Evolutionary conservation across 129 eudicot species (phyloP), one percentile per base, ranked within the genome.

Genomic region (Pseudognaphalium luteoalbum): DNA sequence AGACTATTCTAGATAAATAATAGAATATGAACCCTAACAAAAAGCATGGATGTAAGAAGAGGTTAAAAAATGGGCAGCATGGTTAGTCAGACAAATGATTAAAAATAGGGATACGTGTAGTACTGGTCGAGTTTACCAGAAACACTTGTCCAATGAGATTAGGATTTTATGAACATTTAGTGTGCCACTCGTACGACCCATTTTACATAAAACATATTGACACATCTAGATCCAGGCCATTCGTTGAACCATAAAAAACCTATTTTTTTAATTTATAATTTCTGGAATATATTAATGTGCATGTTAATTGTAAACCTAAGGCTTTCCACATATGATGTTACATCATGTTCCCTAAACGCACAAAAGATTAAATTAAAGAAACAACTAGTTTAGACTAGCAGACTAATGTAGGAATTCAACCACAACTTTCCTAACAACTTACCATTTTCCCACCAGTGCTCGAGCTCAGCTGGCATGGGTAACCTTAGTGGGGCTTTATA

Each of bases 391-490:
- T 29, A 29, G 32, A 42, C 50, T 65, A 64, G 50, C 34, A 44
- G 5, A 29, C 29, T 58, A 60, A 57, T 19, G 69, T 19, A 25
- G 16, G 11, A 29, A 57, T 29, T 37, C 59, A 56, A 68, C 60
- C 3, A 42, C 61, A 68, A 39, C 16, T 57, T 68, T 1, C 19
- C 14, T 60, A 37, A 17, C 19, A 41, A 29, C 68, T 16, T 74
- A 88, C 96, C 96, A 5, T 86, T 90, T 42, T 79, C 77, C 96
- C 98, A 93, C 98, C 98, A 93, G 79, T 88, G 79, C 70, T 90
- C 92, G 30, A 93, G 98, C 82, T 93, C 98, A 35, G 97, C 86
- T 33, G 98, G 98, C 98, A 93, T 93, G 34, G 98, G 97, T 69
- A 93, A 69, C 82, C 98, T 78, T 70, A 93, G 80, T 2, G 98